These are phyloP conservation scores for Cruciata laevipes DNA, from an alignment of 257 asterid species.

Conservation along the genomic window DNA sequence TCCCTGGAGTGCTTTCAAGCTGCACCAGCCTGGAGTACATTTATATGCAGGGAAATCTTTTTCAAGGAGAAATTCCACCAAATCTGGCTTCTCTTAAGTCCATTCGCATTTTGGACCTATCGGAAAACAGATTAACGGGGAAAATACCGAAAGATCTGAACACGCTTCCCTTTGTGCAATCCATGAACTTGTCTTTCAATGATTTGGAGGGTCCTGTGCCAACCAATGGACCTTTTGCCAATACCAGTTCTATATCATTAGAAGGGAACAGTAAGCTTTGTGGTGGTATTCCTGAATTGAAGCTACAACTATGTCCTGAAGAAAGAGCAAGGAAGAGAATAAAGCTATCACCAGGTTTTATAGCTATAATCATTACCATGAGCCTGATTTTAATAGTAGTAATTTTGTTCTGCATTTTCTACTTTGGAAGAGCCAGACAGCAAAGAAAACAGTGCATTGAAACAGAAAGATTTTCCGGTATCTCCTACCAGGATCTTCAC, in stretches of 20 bases:
- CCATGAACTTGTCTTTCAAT: slow-evolving; percentile 22
- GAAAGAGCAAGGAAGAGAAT: slow-evolving; percentile 11
- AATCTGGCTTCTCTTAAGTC: slow-evolving; percentile 14
- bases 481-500: slow-evolving; percentile 23
- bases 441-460: not conserved
- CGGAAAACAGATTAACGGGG: slow-evolving; percentile 20
- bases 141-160: slow-evolving; percentile 14
- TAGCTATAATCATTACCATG: not conserved
- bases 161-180: slow-evolving; percentile 15
- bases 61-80: slow-evolving; percentile 17
- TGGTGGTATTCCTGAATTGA: slow-evolving; percentile 22
- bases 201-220: slow-evolving; percentile 20
- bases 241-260: slow-evolving; percentile 13
- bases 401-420: not conserved
- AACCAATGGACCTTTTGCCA: slow-evolving; percentile 11
- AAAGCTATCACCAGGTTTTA: not conserved
- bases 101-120: slow-evolving; percentile 17
- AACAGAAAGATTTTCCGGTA: slow-evolving; percentile 3
- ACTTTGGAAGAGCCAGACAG: not conserved
- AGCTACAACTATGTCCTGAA: slow-evolving; percentile 14
- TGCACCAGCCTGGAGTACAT: slow-evolving; percentile 15
- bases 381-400: slow-evolving; percentile 6
- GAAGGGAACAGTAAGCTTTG: slow-evolving; percentile 26
- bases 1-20: slow-evolving; percentile 15
- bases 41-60: slow-evolving; percentile 8